Evolutionary conservation across 495 filamentous ascomycete species (phyloP), one percentile per base, ranked within the genome.

Genomic region (Sordaria brevicollis): DNA sequence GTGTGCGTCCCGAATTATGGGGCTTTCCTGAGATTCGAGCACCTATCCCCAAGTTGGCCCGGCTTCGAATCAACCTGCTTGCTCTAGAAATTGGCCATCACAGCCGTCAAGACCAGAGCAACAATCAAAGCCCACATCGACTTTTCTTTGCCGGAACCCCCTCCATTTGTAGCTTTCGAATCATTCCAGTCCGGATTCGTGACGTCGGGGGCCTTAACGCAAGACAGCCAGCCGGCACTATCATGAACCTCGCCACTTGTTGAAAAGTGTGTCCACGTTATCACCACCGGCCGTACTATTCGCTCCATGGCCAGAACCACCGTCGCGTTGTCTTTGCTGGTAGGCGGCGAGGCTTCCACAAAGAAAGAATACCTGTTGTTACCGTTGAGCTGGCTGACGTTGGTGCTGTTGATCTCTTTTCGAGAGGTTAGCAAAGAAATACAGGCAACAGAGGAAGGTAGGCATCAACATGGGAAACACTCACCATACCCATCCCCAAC

Each of bases 201-300:
- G 5, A n/a, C 33, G 5, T 67, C 67, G 1, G 68, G 68, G 0
- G 72, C 49, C 31, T 69, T 69, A 4, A 70, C 68, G 35, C 74
- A 76, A 17, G 67, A 72, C 68, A 74, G n/a, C 70, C 68, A 69
- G 15, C 72, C 72, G 17, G 65, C 36, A 15, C 70, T 72, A 34
- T 74, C 72, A 17, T 69, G 72, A 10, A 66, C 70, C 36, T 72
- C 39, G 0, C 72, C 70, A 17, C 35, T 19, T 15, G 41, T 49
- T 1, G 41, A 68, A 49, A 74, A 73, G 41, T 74, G 73, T 41
- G 74, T 73, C 74, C 74, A 74, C 7, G 71, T 72, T 49, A 74
- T 4, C 69, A 76, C n/a, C n/a, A 74, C 67, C 15, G 74, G 73
- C 74, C 72, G 74, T 6, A 74, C 69, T 19, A 21, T 65, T 0